Evolutionary conservation across 129 eudicot species (phyloP).

Genomic region (Chrysanthemum seticuspe): DNA sequence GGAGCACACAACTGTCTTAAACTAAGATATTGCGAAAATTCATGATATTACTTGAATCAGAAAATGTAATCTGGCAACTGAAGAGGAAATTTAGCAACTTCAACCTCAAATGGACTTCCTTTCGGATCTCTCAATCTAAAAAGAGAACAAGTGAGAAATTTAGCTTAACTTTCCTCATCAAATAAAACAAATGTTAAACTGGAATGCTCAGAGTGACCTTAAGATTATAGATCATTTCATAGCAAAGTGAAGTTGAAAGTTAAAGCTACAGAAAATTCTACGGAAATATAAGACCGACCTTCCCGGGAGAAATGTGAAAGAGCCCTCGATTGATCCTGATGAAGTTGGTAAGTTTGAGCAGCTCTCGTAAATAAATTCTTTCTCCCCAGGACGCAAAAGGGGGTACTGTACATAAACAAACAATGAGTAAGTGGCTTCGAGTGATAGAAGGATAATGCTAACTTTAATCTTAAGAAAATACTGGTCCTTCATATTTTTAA

Average conservation of each 20-base stretch:
- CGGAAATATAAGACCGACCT: constrained; percentile 35
- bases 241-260: no score
- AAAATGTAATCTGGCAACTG: constrained; percentile 78
- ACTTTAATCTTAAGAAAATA: no score
- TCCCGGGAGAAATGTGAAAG: constrained; percentile 84
- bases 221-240: no score
- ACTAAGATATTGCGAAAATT: constrained; percentile 3
- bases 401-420: constrained; percentile 56
- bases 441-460: background rate
- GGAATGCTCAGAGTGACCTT: no score
- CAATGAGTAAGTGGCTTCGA: background rate
- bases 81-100: constrained; percentile 68
- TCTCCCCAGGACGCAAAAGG: constrained; percentile 56
- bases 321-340: constrained; percentile 81
- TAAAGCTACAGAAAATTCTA: background rate
- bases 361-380: constrained; percentile 88
- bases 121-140: constrained; percentile 60
- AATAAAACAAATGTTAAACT: background rate
- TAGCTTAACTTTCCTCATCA: background rate
- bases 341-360: constrained; percentile 38
- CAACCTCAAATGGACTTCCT: constrained; percentile 64
- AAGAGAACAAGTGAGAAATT: constrained; percentile 6
- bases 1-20: background rate
- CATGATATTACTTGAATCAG: constrained; percentile 35
- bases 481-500: no score